These are phyloP conservation scores for Alternaria brassicicola DNA, from an alignment of 2,329 filamentous ascomycete genomes.

Conservation along the genomic window DNA sequence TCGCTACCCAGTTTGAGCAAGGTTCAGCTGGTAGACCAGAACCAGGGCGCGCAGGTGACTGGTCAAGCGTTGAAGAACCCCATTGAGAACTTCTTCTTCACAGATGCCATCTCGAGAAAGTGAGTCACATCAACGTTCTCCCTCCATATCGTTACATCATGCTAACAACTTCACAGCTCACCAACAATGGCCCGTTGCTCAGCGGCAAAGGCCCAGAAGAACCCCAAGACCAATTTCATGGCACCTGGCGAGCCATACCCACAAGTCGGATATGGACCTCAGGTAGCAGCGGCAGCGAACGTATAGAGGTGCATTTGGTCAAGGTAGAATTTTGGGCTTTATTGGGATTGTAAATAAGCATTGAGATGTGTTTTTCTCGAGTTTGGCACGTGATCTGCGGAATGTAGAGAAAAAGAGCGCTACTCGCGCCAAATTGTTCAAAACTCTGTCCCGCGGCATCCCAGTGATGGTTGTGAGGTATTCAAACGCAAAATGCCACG, in stretches of 20 bases:
- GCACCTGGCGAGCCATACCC: constrained; percentile 54
- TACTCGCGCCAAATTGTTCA: constrained; percentile 19
- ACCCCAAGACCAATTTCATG: constrained; percentile 59
- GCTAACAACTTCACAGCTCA: constrained; percentile 65
- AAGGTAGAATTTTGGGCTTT: constrained; percentile 21
- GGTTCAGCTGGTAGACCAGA: constrained; percentile 94
- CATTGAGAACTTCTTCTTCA: constrained; percentile 98
- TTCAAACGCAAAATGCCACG: constrained; percentile 8
- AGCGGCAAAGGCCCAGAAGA: constrained; percentile 76
- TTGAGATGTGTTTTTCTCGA: constrained; percentile 28
- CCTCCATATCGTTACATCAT: background rate
- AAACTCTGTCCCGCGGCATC: background rate
- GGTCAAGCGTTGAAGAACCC: constrained; percentile 79
- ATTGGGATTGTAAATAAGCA: constrained; percentile 43
- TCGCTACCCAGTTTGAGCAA: constrained; percentile 78
- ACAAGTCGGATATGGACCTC: constrained; percentile 51
- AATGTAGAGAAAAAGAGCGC: constrained; percentile 30
- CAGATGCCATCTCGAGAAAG: constrained; percentile 95
- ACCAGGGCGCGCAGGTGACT: constrained; percentile 80
- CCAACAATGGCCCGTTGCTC: constrained; percentile 98
- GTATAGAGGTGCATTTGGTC: constrained; percentile 24
- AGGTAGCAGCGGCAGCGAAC: constrained; percentile 32
- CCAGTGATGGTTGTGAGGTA: constrained; percentile 5
- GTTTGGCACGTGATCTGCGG: constrained; percentile 24
- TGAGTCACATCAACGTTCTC: constrained; percentile 54